A percentile compares a stretch with the other conserved stretches of the same genome.
These are phyloP conservation scores for Trichophyton simii DNA, from an alignment of 2,329 filamentous ascomycete genomes.

Conservation along the genomic window DNA sequence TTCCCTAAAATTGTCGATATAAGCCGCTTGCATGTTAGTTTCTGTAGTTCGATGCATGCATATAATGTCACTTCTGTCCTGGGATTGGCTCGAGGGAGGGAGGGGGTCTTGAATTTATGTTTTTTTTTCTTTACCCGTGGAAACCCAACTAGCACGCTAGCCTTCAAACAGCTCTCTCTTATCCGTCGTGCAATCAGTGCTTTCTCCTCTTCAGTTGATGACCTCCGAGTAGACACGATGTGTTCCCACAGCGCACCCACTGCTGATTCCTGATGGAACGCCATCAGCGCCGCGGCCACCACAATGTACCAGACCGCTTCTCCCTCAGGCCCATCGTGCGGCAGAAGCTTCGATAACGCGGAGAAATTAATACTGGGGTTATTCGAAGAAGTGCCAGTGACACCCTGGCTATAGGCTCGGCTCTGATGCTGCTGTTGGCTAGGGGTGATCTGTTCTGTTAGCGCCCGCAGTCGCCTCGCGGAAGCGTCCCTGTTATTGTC, in stretches of 20 bases:
- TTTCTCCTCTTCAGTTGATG: conserved; percentile 6
- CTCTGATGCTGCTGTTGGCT: neutral
- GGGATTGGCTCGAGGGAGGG: neutral
- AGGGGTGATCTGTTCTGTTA: neutral
- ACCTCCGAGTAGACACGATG: conserved; percentile 6
- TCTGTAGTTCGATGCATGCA: neutral
- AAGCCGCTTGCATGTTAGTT: no score
- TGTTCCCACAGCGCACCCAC: conserved; percentile 19
- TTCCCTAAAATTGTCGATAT: conserved; percentile 12
- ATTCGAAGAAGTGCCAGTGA: neutral
- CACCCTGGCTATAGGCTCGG: neutral
- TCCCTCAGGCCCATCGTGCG: conserved; percentile 1
- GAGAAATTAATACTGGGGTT: conserved; percentile 5
- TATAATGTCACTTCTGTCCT: neutral
- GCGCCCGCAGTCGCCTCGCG: neutral
- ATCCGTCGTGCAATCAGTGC: conserved; percentile 17
- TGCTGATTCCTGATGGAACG: conserved; percentile 18
- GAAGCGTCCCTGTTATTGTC: neutral
- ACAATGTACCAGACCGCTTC: conserved; percentile 19
- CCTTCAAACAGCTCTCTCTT: conserved; percentile 19
- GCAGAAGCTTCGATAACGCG: conserved; percentile 5
- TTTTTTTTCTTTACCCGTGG: conserved; percentile 15
- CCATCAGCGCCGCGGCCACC: conserved; percentile 17
- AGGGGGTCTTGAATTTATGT: no score
- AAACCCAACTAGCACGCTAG: conserved; percentile 21